These are phyloP conservation scores for Colletotrichum cordylinicola DNA, from an alignment of 2,329 filamentous ascomycete species.

Conservation along the genomic window DNA sequence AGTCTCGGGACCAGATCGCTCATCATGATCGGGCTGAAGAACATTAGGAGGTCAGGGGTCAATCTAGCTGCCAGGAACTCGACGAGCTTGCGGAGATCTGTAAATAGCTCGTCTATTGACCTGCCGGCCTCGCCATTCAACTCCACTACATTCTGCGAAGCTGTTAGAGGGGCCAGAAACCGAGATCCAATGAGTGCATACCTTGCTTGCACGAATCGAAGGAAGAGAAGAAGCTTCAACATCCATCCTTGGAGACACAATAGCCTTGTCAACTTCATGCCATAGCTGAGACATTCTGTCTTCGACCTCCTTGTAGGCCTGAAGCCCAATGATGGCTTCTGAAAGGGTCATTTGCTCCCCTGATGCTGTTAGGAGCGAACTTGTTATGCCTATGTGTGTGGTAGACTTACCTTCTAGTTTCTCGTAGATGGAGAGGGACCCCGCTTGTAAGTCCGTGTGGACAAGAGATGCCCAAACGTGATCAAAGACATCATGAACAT, in stretches of 20 bases:
- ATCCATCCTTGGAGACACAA: constrained; percentile 66
- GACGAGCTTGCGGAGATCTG: constrained; percentile 58
- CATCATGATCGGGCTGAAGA: constrained; percentile 74
- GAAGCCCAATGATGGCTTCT: constrained; percentile 61
- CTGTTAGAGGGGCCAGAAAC: constrained; percentile 18
- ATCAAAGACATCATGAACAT: constrained; percentile 70
- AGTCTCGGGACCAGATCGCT: constrained; percentile 71
- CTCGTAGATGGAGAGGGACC: constrained; percentile 61
- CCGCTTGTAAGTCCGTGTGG: constrained; percentile 60
- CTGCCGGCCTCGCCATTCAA: constrained; percentile 48
- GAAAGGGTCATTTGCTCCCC: constrained; percentile 58
- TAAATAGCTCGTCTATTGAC: constrained; percentile 56
- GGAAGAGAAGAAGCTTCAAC: constrained; percentile 38
- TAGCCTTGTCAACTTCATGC: constrained; percentile 65
- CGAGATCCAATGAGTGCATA: neutral
- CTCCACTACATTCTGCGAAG: constrained; percentile 46
- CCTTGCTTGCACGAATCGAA: constrained; percentile 38
- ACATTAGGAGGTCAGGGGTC: constrained; percentile 59
- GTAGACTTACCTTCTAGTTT: constrained; percentile 52
- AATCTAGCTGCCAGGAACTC: constrained; percentile 57
- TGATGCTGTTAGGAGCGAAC: constrained; percentile 30
- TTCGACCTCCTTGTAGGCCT: constrained; percentile 66
- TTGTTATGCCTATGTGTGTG: neutral
- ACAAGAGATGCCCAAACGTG: constrained; percentile 76
- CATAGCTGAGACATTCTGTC: constrained; percentile 65